Conservation (phyloP, 2,329 filamentous ascomycete species). For the Ophiocordyceps camponoti-saundersi region DNA sequence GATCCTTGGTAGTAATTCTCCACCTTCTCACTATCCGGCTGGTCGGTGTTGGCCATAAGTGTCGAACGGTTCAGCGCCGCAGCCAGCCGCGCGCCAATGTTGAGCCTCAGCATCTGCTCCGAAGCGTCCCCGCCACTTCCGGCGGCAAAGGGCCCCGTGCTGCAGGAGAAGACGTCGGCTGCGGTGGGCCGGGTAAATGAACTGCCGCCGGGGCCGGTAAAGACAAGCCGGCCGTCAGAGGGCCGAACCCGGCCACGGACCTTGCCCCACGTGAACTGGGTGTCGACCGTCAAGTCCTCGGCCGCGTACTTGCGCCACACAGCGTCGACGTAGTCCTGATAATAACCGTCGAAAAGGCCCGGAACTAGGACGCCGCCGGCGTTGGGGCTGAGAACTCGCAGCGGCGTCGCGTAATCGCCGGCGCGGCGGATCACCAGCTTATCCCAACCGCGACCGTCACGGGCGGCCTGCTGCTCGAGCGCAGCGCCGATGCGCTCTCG, state of each 20-base stretch:
- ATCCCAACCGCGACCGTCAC: slow-evolving; percentile 33
- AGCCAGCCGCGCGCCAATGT: slow-evolving; percentile 55
- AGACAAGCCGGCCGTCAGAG: slow-evolving; percentile 18
- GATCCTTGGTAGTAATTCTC: slow-evolving; percentile 32
- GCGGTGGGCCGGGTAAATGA: slow-evolving; percentile 31
- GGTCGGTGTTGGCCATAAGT: slow-evolving; percentile 33
- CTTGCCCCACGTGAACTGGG: slow-evolving; percentile 33
- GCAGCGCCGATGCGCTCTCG: slow-evolving; percentile 25
- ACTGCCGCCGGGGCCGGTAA: slow-evolving; percentile 14
- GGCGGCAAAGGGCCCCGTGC: slow-evolving; percentile 36
- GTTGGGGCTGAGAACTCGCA: slow-evolving; percentile 38
- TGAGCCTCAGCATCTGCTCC: slow-evolving; percentile 25
- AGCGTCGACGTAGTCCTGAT: slow-evolving; percentile 27
- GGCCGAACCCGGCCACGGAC: slow-evolving; percentile 23
- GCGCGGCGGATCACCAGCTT: slow-evolving; percentile 27
- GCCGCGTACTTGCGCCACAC: slow-evolving; percentile 33
- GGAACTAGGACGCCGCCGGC: slow-evolving; percentile 25
- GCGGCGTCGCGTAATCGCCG: slow-evolving; percentile 15
- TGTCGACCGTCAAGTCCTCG: slow-evolving; percentile 31
- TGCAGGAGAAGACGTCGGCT: slow-evolving; percentile 33
- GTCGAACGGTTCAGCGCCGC: slow-evolving; percentile 64
- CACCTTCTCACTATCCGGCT: slow-evolving; percentile 32
- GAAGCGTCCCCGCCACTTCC: slow-evolving; percentile 16
- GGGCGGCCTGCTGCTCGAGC: slow-evolving; percentile 25
- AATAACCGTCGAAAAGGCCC: slow-evolving; percentile 32